Percentiles rank a stretch among this genome's conserved stretches.
Conservation (phyloP, 345 rosid species). For the Microthlaspi erraticum region DNA sequence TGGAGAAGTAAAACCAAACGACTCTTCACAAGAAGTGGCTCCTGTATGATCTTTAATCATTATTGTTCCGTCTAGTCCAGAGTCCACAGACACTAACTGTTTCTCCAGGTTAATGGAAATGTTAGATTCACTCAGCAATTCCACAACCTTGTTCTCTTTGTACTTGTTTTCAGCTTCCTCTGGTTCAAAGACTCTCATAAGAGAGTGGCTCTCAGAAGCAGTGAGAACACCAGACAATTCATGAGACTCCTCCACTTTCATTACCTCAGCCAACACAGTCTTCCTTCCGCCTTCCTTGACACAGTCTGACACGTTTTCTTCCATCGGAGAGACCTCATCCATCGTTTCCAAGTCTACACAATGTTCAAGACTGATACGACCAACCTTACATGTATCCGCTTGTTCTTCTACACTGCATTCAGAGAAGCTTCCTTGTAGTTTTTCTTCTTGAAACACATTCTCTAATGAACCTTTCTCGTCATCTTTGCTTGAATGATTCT, state of each 20-base stretch:
- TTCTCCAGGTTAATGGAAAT: constrained; percentile 11
- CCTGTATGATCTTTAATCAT: background rate
- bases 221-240: background rate
- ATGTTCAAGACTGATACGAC: background rate
- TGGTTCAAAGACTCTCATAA: constrained; percentile 19
- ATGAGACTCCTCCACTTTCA: no score
- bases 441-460: background rate
- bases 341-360: constrained; percentile 2
- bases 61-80: background rate
- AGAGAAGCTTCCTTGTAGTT: constrained; percentile 9
- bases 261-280: no score
- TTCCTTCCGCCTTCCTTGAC: constrained; percentile 9
- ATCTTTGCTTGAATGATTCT: constrained; percentile 1
- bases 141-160: background rate
- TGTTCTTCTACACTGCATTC: constrained; percentile 7
- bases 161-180: constrained; percentile 7
- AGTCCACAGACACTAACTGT: background rate
- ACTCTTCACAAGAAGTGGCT: constrained; percentile 10
- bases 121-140: constrained; percentile 26
- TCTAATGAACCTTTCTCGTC: background rate
- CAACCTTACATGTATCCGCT: background rate
- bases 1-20: constrained; percentile 9
- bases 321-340: constrained; percentile 9
- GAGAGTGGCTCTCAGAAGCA: constrained; percentile 9
- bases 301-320: constrained; percentile 15